Percentiles rank a stretch among this genome's conserved stretches.
phyloP scores from a whole-genome alignment of 2,329 filamentous ascomycete genomes.

The Pseudopithomyces maydicus region DNA sequence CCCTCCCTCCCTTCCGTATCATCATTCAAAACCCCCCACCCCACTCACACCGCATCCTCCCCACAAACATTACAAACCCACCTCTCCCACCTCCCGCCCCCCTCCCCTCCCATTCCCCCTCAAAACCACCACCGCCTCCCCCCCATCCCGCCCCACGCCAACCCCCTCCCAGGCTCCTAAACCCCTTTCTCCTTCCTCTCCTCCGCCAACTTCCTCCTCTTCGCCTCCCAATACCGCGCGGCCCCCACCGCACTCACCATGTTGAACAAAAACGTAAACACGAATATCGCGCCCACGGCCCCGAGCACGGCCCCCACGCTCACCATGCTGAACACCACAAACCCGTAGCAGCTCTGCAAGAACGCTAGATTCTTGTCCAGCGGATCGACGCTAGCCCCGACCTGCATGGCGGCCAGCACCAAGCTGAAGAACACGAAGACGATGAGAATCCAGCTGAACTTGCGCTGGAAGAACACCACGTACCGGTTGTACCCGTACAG shows the following conservation, averaged over 20 bases:
- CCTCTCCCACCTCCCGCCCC: too few relatives aligned
- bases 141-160: too few relatives aligned
- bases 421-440: constrained; percentile 46
- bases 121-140: too few relatives aligned
- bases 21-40: too few relatives aligned
- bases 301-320: constrained; percentile 34
- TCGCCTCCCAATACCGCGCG: constrained; percentile 43
- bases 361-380: constrained; percentile 30
- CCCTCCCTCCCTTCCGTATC: too few relatives aligned
- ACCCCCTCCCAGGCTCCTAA: neutral
- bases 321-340: constrained; percentile 44
- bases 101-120: too few relatives aligned
- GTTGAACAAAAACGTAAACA: constrained; percentile 41
- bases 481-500: constrained; percentile 48
- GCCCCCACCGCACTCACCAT: constrained; percentile 43
- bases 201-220: constrained; percentile 18
- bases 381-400: constrained; percentile 35
- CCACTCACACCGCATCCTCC: too few relatives aligned
- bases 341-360: constrained; percentile 33
- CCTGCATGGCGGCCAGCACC: constrained; percentile 46
- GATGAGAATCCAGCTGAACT: constrained; percentile 44
- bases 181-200: constrained; percentile 8
- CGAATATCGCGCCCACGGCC: constrained; percentile 33
- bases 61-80: too few relatives aligned
- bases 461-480: constrained; percentile 46